A percentile compares a stretch with the other conserved stretches of the same genome.
Evolutionary conservation across 371 early-diverging fungal genomes (phyloP).

Genomic region (Gilbertella persicaria): DNA sequence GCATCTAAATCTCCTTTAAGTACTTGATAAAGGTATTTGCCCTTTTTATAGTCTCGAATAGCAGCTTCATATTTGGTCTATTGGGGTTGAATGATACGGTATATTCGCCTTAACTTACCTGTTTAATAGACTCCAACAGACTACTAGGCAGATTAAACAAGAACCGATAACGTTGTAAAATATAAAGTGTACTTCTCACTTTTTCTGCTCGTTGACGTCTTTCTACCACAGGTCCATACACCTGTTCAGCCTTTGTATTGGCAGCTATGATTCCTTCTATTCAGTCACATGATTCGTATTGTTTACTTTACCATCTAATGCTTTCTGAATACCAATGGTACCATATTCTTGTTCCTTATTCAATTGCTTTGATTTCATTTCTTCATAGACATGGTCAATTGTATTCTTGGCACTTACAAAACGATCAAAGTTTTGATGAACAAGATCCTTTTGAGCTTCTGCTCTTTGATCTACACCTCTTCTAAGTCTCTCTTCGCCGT

Average conservation of each 20-base stretch:
- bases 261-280: constrained; percentile 49
- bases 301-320: constrained; percentile 33
- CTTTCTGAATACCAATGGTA: constrained; percentile 46
- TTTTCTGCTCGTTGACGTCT: constrained; percentile 85
- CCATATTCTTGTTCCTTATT: constrained; percentile 83
- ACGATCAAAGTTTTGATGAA: constrained; percentile 93
- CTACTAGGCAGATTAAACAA: constrained; percentile 92
- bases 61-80: constrained; percentile 88
- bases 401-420: constrained; percentile 95
- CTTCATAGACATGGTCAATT: constrained; percentile 91
- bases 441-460: constrained; percentile 84
- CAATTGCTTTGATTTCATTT: constrained; percentile 83
- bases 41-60: constrained; percentile 95
- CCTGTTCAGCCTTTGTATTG: constrained; percentile 68
- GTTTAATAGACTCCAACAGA: constrained; percentile 77
- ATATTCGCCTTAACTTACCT: constrained; percentile 43
- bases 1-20: constrained; percentile 37
- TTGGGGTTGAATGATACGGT: background rate
- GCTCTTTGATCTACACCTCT: constrained; percentile 79
- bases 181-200: constrained; percentile 85
- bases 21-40: constrained; percentile 67
- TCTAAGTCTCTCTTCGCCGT: constrained; percentile 73
- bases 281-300: background rate
- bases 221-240: constrained; percentile 90
- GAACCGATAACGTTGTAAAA: constrained; percentile 91